Evolutionary conservation across 805 yeast genomes (phyloP).

Genomic region (Candida fluviatilis): DNA sequence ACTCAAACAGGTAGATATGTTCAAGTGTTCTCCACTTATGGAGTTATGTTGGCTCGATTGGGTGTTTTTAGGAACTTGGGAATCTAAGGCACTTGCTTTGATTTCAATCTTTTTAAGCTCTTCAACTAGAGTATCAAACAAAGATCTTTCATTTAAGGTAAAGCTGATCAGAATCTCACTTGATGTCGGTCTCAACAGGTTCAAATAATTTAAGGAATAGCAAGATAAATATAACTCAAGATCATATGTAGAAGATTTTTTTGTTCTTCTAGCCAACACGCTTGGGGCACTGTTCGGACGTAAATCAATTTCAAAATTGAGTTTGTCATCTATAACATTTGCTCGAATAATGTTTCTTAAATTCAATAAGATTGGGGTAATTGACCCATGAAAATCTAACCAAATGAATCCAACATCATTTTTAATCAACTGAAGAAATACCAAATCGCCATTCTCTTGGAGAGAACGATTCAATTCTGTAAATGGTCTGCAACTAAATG

Average conservation of each 20-base stretch:
- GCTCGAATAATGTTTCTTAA: constrained; percentile 5
- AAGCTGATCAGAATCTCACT: neutral
- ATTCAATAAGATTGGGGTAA: constrained; percentile 6
- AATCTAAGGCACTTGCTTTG: too few relatives aligned
- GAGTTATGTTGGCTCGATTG: too few relatives aligned
- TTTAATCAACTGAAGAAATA: constrained; percentile 9
- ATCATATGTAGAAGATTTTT: neutral
- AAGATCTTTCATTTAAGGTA: neutral
- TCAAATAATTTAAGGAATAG: neutral
- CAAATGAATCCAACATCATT: constrained; percentile 11
- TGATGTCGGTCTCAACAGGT: neutral
- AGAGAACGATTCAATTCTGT: constrained; percentile 6
- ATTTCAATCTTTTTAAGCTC: neutral
- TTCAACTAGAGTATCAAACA: neutral
- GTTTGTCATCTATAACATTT: constrained; percentile 1
- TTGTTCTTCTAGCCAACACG: neutral
- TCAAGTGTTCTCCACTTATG: too few relatives aligned
- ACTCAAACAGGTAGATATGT: too few relatives aligned
- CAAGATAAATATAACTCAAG: neutral
- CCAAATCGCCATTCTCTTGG: constrained; percentile 4
- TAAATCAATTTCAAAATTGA: neutral
- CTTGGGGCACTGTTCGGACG: neutral
- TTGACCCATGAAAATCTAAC: neutral
- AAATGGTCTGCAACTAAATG: constrained; percentile 1
- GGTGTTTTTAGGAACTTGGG: too few relatives aligned